phyloP scores from a whole-genome alignment of 164 flowering plant genomes.

The Dillenia turbinata region DNA sequence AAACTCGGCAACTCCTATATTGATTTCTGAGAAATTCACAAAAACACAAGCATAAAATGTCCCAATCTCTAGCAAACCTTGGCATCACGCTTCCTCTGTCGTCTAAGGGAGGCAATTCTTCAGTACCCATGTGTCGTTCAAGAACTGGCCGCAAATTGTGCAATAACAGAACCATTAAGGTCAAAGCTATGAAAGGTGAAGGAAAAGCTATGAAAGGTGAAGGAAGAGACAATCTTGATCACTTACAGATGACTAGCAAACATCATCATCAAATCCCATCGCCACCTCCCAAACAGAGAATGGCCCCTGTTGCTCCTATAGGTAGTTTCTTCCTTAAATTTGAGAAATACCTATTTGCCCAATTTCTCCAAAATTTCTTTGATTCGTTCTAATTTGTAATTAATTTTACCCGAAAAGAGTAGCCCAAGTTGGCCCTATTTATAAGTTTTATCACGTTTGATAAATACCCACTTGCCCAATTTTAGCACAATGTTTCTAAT shows the following conservation, averaged over 20 bases:
- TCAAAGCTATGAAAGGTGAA: conserved; percentile 38
- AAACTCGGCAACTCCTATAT: no score
- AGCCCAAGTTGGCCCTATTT: no score
- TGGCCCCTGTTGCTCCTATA: conserved; percentile 29
- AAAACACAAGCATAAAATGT: conserved; percentile 13
- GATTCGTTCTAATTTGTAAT: background rate
- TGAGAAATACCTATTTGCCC: background rate
- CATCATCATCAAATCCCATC: conserved; percentile 14
- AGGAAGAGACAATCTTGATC: conserved; percentile 47
- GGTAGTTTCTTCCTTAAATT: conserved; percentile 19
- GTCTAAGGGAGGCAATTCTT: conserved; percentile 7
- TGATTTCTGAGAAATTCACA: no score
- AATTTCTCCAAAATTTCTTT: background rate
- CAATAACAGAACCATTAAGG: background rate
- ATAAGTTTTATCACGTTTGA: no score
- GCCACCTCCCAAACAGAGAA: conserved; percentile 21
- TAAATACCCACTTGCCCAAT: no score
- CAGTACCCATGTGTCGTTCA: background rate
- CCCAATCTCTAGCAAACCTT: conserved; percentile 25
- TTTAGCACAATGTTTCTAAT: no score
- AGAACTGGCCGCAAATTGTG: background rate
- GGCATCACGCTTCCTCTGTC: conserved; percentile 24
- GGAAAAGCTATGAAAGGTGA: conserved; percentile 40
- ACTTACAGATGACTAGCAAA: conserved; percentile 40
- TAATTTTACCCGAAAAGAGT: background rate